Base-by-base conservation (phyloP, 75 land plant genomes). In the Larix kaempferi region DNA sequence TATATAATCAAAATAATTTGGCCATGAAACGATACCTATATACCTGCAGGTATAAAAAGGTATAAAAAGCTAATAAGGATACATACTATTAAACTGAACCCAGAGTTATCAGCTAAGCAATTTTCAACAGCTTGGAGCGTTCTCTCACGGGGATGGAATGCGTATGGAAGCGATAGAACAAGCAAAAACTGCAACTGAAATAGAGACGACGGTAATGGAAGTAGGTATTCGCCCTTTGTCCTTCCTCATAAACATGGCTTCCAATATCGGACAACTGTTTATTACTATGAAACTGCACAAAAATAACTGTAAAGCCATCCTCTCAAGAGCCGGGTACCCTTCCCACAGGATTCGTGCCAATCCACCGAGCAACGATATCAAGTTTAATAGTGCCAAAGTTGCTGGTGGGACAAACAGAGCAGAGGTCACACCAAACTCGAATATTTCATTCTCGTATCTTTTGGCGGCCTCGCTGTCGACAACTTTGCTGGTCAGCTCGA, bases 161-260 rank as follows among this genome's bases (percentile, higher is more conserved):
- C 33, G 33, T 8, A 6, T 44, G 49, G 39, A 33, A 14, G 69
- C 39, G 37, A 33, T 6, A 14, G 5, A 27, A 33, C 69, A 65
- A 1, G 13, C 69, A 65, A 15, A 33, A 6, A 65, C 21, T 2
- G 39, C 39, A 14, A 5, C 5, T 1, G 12, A 6, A 27, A 65
- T 17, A 4, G 55, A 73, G 55, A 21, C 23, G 16, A 78, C 10
- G 15, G 84, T 62, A 11, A 85, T n/a, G 2, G 82, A 80, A 14
- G 52, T 72, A 5, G 87, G 90, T 56, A 88, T 73, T 55, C 81
- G 79, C 2, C 90, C 90, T 6, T 73, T 85, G 54, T 88, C 90
- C 59, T 26, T 80, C 74, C 90, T 75, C 1, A 85, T 14, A 63
- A 88, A 80, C 33, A 88, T 61, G 2, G 74, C 90, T 26, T 85